Evolutionary conservation across 257 asterid genomes (phyloP), one percentile per base, ranked within the genome.

Genomic region (Solanum medicagineum): DNA sequence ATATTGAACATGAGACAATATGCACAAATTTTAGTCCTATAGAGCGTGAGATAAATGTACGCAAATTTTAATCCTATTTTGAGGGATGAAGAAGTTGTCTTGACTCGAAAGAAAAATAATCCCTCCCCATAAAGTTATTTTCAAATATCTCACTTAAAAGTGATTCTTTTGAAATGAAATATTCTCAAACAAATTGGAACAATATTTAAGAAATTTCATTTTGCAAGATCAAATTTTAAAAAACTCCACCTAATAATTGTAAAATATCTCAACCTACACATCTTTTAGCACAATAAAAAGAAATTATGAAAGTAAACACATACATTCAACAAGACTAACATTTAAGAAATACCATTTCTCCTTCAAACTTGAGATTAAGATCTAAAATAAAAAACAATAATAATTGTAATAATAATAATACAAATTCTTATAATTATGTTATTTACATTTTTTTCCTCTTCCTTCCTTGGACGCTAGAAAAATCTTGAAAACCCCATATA

Each of bases 381-480:
- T 83, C 65, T 80, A 44, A n/a, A 51, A 56, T 8, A 24, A 36
- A 89, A 1, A 7, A 0, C 71, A 59, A 20, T 26, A 24, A 59
- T 59, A 20, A 20, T 19, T 17, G 17, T 56, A 19, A 20, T 20
- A 20, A 20, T 20, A 49, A 10, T 54, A 45, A 57, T 84, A 54
- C 82, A 86, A 87, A 84, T 8, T 42, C 53, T 63, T 60, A n/a
- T 66, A 66, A 66, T 55, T 51, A 36, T 56, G 59, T 4, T 24
- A 81, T 12, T 26, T 7, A 57, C 60, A 29, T 82, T 36, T 91
- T 62, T 91, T 86, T 86, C 88, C 87, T 87, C 90, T 75, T 87
- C 86, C 89, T 81, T 87, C 85, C 94, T 90, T 91, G 95, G 98
- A 94, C 90, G 95, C 97, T 74, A 90, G 86, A 91, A 88, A 75